Evolutionary conservation across 2,329 filamentous ascomycete genomes (phyloP).

Genomic region (Cladosporium sp.): DNA sequence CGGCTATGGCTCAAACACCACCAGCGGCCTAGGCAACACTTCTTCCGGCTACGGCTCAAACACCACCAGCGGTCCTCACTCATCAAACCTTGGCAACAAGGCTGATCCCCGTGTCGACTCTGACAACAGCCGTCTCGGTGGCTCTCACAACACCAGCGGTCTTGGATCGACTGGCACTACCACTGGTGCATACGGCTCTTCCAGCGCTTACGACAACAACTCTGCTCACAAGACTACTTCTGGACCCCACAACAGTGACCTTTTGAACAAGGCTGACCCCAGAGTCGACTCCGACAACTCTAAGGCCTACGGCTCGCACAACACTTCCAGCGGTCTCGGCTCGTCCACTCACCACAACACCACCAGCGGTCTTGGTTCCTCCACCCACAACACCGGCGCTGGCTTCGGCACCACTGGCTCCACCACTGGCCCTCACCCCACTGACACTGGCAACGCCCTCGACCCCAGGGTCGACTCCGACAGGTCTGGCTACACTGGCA

Average conservation of each 20-base stretch:
- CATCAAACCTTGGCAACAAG: constrained; percentile 21
- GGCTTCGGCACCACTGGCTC: not conserved
- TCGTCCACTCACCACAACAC: constrained; percentile 21
- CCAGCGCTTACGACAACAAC: not conserved
- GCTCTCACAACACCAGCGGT: constrained; percentile 19
- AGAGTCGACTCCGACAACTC: constrained; percentile 9
- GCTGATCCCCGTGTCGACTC: constrained; percentile 15
- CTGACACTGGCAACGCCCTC: constrained; percentile 9
- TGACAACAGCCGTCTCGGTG: constrained; percentile 8
- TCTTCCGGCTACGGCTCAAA: not conserved
- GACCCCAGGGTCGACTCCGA: constrained; percentile 9
- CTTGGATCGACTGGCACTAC: not conserved
- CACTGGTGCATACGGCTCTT: constrained; percentile 1
- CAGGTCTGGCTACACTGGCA: constrained; percentile 7
- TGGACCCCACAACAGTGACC: constrained; percentile 22
- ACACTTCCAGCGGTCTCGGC: constrained; percentile 19
- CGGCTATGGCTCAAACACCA: not conserved
- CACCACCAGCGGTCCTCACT: constrained; percentile 20
- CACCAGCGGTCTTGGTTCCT: constrained; percentile 12
- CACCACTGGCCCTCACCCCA: not conserved
- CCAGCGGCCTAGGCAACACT: too few relatives aligned
- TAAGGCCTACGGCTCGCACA: constrained; percentile 21
- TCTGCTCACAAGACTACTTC: not conserved
- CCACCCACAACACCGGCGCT: not conserved
- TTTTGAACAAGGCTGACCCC: constrained; percentile 22